Evolutionary conservation across 2,329 filamentous ascomycete species (phyloP), one percentile per base, ranked within the genome.

Genomic region (Rachicladosporium sp.): DNA sequence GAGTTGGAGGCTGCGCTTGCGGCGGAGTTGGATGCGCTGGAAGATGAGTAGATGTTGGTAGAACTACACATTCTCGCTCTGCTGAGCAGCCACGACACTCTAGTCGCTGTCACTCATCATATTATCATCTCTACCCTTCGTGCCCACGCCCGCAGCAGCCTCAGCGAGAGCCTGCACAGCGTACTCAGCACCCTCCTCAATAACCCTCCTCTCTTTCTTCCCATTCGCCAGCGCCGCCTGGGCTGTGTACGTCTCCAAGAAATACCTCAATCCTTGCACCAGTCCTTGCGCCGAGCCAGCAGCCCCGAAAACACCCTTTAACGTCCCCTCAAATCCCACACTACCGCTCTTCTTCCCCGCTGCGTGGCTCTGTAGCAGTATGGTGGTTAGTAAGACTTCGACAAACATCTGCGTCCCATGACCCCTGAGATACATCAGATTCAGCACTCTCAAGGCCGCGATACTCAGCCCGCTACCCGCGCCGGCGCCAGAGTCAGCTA

Each of bases 301-400:
- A 7, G 74, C 73, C 11, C 71, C 63, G 56, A 94, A 84, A 1
- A 86, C 64, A 36, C 77, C 77, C 46, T 74, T 66, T 19, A 93
- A 62, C 2, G 67, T 65, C 39, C 68, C 67, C 42, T 78, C 73
- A 46, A 78, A 70, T 1, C 36, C 41, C 23, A 6, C 23, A 8
- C 23, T 8, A 27, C 23, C 23, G 23, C 23, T 27, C 23, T 27
- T 27, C 23, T 27, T 27, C 23, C 23, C 23, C 23, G 23, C 23
- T 7, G 42, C 47, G 27, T 47, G 45, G 10, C 47, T 35, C 34
- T 52, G 74, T 34, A 84, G 69, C 27, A 96, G 74, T 10, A 87
- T 61, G 2, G 78, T 82, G 36, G 91, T 77, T 10, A 96, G 68
- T 48, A 95, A 63, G 6, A 91, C 67, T 59, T 95, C 86, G 33